Evolutionary conservation across 768 basidiomycete species (phyloP).

Genomic region (Tricholoma flavovirens): DNA sequence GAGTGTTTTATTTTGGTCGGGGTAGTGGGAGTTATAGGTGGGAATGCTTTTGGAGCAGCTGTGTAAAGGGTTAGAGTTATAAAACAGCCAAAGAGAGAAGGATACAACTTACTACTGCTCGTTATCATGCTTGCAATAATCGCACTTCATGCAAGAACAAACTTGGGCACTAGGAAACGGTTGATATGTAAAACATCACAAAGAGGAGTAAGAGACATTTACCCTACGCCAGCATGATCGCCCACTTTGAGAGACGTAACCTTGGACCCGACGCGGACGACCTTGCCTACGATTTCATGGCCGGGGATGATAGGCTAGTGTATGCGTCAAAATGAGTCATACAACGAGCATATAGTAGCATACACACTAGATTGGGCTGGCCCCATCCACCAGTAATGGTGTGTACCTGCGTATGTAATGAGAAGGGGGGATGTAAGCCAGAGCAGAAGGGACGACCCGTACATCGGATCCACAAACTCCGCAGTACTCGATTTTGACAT

Average conservation of each 20-base stretch:
- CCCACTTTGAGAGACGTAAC: slow-evolving; percentile 52
- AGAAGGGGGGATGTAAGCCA: no score
- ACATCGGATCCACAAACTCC: no score
- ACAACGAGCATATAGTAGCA: no score
- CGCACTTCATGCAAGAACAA: slow-evolving; percentile 42
- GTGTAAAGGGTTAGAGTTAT: neutral
- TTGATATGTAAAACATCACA: slow-evolving; percentile 16
- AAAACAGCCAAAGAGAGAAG: neutral
- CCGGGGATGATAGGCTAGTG: no score
- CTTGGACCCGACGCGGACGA: slow-evolving; percentile 41
- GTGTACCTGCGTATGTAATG: no score
- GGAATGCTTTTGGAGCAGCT: slow-evolving; percentile 37
- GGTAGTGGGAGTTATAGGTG: slow-evolving; percentile 39
- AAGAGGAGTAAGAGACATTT: neutral
- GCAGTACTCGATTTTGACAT: no score
- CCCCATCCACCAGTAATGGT: no score
- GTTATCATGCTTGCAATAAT: slow-evolving; percentile 42
- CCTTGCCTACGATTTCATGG: no score
- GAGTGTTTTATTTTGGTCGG: slow-evolving; percentile 23
- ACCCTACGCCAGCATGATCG: slow-evolving; percentile 47
- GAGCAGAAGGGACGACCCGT: no score
- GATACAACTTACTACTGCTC: slow-evolving; percentile 41
- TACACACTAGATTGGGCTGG: no score
- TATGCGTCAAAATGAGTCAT: no score
- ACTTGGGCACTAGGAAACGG: slow-evolving; percentile 36